These are phyloP conservation scores for Diplodia sapinea DNA, from an alignment of 2,329 filamentous ascomycete species.

Conservation along the genomic window DNA sequence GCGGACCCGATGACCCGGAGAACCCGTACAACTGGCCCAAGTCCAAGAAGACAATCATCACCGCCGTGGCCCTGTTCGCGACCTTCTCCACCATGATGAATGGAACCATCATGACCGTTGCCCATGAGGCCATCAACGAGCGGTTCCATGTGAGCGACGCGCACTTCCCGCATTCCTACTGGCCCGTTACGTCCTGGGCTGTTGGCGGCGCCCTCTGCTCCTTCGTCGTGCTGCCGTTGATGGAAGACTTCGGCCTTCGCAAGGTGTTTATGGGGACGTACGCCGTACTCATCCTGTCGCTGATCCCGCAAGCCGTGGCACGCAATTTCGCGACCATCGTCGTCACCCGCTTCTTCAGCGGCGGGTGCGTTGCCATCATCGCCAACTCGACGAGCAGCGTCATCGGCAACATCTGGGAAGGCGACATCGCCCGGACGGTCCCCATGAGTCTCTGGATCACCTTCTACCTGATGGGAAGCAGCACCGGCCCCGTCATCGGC, in stretches of 20 bases:
- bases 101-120: conserved; percentile 47
- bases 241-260: conserved; percentile 48
- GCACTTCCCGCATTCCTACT: conserved; percentile 49
- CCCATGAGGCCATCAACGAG: conserved; percentile 41
- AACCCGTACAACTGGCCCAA: conserved; percentile 47
- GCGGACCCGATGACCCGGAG: conserved; percentile 54
- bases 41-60: conserved; percentile 44
- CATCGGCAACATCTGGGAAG: conserved; percentile 49
- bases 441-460: conserved; percentile 47
- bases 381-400: conserved; percentile 46
- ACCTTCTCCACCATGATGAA: conserved; percentile 46
- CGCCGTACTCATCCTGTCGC: conserved; percentile 44
- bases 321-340: conserved; percentile 48
- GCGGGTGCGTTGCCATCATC: conserved; percentile 45
- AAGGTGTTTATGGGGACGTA: conserved; percentile 43
- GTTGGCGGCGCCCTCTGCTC: conserved; percentile 47
- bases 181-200: conserved; percentile 47
- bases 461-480: conserved; percentile 43
- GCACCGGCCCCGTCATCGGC: conserved; percentile 46
- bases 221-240: conserved; percentile 44
- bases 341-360: conserved; percentile 46
- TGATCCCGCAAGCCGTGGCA: conserved; percentile 49
- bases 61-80: conserved; percentile 40
- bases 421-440: conserved; percentile 40
- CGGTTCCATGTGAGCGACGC: conserved; percentile 45